Evolutionary conservation across 176 grass and related monocot genomes (phyloP).

Genomic region (Triticum timopheevii): DNA sequence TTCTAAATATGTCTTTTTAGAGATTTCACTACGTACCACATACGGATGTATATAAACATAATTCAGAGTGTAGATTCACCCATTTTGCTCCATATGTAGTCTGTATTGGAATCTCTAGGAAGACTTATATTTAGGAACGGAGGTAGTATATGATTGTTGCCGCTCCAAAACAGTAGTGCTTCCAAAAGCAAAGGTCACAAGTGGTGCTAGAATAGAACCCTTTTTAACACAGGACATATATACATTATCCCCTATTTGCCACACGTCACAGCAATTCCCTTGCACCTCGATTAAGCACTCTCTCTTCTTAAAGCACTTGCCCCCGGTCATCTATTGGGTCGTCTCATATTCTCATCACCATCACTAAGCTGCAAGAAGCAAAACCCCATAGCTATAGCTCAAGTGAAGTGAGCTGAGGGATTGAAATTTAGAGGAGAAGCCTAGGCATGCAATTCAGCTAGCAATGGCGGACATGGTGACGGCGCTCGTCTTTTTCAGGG

Average conservation of each 20-base stretch:
- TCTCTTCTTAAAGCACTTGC: background rate
- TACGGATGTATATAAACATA: too few species aligned
- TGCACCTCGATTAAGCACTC: background rate
- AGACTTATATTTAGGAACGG: too few species aligned
- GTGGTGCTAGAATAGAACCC: too few species aligned
- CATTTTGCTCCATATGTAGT: too few species aligned
- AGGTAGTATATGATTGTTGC: background rate
- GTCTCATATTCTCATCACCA: background rate
- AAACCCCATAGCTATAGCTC: background rate
- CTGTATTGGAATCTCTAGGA: too few species aligned
- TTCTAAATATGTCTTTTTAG: too few species aligned
- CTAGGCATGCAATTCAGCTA: too few species aligned
- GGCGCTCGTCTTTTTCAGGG: slow-evolving; percentile 37
- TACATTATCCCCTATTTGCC: too few species aligned
- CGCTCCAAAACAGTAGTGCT: background rate
- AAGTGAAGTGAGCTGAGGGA: background rate
- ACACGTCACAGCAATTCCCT: background rate
- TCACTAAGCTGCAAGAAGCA: background rate
- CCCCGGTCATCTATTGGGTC: background rate
- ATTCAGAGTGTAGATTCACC: too few species aligned
- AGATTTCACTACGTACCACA: too few species aligned
- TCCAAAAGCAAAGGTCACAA: slow-evolving; percentile 17
- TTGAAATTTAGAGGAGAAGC: background rate
- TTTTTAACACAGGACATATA: too few species aligned
- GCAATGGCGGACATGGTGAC: slow-evolving; percentile 44